Percentiles rank a stretch among this genome's conserved stretches.
Conservation (phyloP, 2,329 filamentous ascomycete genomes). For the Penicillium palitans region DNA sequence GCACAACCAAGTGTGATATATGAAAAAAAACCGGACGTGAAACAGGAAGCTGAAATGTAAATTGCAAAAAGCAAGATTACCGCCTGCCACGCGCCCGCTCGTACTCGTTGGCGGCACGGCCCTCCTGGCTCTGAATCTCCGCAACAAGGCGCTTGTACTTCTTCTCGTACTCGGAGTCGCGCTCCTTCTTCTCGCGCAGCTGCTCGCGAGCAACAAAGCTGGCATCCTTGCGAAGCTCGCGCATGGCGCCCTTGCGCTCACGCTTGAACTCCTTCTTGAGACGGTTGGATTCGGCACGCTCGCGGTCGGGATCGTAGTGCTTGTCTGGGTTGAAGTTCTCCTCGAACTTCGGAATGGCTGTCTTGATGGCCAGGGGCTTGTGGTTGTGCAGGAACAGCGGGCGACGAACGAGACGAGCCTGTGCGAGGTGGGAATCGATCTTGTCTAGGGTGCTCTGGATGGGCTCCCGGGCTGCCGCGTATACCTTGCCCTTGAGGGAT, state of each 20-base stretch:
- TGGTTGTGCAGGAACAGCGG: slow-evolving; percentile 89
- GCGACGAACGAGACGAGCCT: slow-evolving; percentile 67
- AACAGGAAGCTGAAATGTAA: slow-evolving; percentile 7
- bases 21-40: slow-evolving; percentile 11
- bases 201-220: slow-evolving; percentile 91
- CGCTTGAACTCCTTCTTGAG: slow-evolving; percentile 89
- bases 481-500: slow-evolving; percentile 53
- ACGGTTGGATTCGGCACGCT: slow-evolving; percentile 80
- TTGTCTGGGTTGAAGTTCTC: slow-evolving; percentile 90
- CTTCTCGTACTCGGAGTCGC: slow-evolving; percentile 90
- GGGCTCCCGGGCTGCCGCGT: slow-evolving; percentile 35
- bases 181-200: slow-evolving; percentile 87
- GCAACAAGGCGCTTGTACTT: slow-evolving; percentile 91
- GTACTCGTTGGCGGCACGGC: slow-evolving; percentile 81
- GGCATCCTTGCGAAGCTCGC: slow-evolving; percentile 92
- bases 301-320: slow-evolving; percentile 94
- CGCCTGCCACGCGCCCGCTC: slow-evolving; percentile 75
- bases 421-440: slow-evolving; percentile 49
- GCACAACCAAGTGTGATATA: slow-evolving; percentile 12
- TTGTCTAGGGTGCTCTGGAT: slow-evolving; percentile 36
- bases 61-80: slow-evolving; percentile 25
- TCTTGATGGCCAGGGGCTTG: slow-evolving; percentile 81
- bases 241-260: slow-evolving; percentile 90
- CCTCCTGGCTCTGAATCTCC: slow-evolving; percentile 95
- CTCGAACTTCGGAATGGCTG: slow-evolving; percentile 90